These are phyloP conservation scores for Wickerhamomyces queroliae DNA, from an alignment of 805 yeast species.

Conservation along the genomic window DNA sequence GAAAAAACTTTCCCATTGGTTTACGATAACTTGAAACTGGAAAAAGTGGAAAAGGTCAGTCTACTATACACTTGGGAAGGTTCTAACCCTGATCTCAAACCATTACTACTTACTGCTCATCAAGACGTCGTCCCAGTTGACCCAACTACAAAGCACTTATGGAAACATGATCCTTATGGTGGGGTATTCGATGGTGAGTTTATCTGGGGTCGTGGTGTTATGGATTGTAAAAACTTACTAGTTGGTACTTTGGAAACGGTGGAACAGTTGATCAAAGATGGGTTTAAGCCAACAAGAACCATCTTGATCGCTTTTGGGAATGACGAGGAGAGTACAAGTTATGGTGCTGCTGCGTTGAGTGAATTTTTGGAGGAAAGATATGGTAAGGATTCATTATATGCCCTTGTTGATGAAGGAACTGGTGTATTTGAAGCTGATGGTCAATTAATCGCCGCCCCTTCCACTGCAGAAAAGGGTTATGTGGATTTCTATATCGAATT, in stretches of 20 bases:
- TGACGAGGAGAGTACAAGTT: slow-evolving; percentile 57
- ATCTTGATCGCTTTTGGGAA: slow-evolving; percentile 64
- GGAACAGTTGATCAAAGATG: slow-evolving; percentile 45
- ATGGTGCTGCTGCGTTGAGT: slow-evolving; percentile 47
- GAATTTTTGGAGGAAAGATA: slow-evolving; percentile 42
- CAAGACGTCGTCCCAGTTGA: slow-evolving; percentile 84
- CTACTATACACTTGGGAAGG: slow-evolving; percentile 67
- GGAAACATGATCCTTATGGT: slow-evolving; percentile 65
- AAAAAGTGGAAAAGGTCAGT: slow-evolving; percentile 57
- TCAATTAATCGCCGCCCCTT: slow-evolving; percentile 44
- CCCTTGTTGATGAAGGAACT: slow-evolving; percentile 70
- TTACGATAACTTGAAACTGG: slow-evolving; percentile 39
- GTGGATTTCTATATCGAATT: slow-evolving; percentile 46
- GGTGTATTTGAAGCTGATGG: slow-evolving; percentile 26
- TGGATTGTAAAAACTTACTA: slow-evolving; percentile 69
- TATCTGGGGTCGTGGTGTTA: slow-evolving; percentile 74
- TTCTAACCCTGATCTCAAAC: slow-evolving; percentile 43
- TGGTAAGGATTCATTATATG: slow-evolving; percentile 55
- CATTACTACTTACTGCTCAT: slow-evolving; percentile 70
- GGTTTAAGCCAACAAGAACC: slow-evolving; percentile 56
- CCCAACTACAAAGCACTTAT: slow-evolving; percentile 45
- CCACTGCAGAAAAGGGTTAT: slow-evolving; percentile 59
- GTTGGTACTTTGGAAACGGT: slow-evolving; percentile 61
- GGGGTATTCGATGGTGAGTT: slow-evolving; percentile 59
- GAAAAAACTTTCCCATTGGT: slow-evolving; percentile 49